Conservation (phyloP, 1,284 basidiomycete genomes). For the Microbotryum violaceum region DNA sequence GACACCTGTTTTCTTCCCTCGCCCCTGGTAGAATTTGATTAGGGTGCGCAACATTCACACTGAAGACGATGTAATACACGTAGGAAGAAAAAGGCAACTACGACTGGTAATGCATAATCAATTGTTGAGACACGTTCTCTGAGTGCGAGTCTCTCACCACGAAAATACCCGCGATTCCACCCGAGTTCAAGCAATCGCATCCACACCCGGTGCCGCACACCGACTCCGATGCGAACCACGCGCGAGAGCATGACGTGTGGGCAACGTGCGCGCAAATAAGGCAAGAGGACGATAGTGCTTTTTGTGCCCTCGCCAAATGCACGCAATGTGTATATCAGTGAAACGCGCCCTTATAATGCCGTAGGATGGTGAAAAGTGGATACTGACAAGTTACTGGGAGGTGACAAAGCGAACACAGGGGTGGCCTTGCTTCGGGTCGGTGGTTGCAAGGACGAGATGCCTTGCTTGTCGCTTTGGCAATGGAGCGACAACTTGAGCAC, state of each 20-base stretch:
- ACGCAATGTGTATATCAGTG: not conserved
- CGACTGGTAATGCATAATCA: no score
- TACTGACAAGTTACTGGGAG: conserved; percentile 14
- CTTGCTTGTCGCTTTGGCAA: not conserved
- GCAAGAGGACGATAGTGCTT: not conserved
- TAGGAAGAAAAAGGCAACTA: no score
- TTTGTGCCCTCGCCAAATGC: not conserved
- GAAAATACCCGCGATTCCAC: not conserved
- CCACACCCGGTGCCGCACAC: not conserved
- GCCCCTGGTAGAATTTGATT: not conserved
- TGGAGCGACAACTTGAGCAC: conserved; percentile 9
- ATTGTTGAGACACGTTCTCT: no score
- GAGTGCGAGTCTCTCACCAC: not conserved
- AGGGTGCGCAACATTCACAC: no score
- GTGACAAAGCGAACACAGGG: conserved; percentile 22
- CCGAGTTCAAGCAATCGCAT: not conserved
- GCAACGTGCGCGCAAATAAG: not conserved
- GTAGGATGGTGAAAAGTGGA: not conserved
- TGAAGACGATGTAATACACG: no score
- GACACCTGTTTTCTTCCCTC: conserved; percentile 45
- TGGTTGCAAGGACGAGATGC: conserved; percentile 10
- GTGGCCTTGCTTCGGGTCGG: not conserved
- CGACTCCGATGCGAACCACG: not conserved
- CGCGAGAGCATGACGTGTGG: not conserved
- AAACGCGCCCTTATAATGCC: not conserved